Evolutionary conservation across 495 filamentous ascomycete species (phyloP).

Genomic region (Hypoxylon cercidicola): DNA sequence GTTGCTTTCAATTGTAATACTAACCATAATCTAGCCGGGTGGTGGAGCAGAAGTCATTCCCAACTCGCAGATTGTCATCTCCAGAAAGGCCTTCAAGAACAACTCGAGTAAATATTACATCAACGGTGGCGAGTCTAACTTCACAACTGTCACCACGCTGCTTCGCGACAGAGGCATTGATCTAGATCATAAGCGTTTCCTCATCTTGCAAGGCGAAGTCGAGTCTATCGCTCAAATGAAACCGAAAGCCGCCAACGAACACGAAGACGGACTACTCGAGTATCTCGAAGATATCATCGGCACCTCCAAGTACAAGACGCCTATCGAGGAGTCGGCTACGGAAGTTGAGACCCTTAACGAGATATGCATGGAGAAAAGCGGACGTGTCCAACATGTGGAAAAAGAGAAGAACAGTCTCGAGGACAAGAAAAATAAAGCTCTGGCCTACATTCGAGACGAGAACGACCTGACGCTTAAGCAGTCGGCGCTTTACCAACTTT

Average conservation of each 20-base stretch:
- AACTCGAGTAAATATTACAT: conserved; percentile 98
- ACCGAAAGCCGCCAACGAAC: conserved; percentile 90
- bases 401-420: conserved; percentile 93
- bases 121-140: conserved; percentile 86
- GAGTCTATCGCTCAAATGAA: conserved; percentile 99
- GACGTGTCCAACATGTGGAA: conserved; percentile 95
- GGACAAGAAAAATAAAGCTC: conserved; percentile 94
- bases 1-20: neutral
- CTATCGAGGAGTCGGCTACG: conserved; percentile 90
- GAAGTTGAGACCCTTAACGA: conserved; percentile 94
- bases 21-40: conserved; percentile 60
- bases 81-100: conserved; percentile 94
- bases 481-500: conserved; percentile 89
- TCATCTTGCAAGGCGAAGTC: conserved; percentile 97
- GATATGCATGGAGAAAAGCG: conserved; percentile 91
- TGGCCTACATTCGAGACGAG: conserved; percentile 88
- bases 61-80: conserved; percentile 85
- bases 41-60: conserved; percentile 79
- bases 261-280: conserved; percentile 94
- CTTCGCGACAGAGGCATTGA: conserved; percentile 90
- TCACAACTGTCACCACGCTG: conserved; percentile 88
- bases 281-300: conserved; percentile 99
- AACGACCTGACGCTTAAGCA: conserved; percentile 93
- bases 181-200: conserved; percentile 96
- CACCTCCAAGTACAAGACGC: conserved; percentile 95